Evolutionary conservation across 805 yeast genomes (phyloP), one percentile per base, ranked within the genome.

Genomic region (Metschnikowia orientalis): DNA sequence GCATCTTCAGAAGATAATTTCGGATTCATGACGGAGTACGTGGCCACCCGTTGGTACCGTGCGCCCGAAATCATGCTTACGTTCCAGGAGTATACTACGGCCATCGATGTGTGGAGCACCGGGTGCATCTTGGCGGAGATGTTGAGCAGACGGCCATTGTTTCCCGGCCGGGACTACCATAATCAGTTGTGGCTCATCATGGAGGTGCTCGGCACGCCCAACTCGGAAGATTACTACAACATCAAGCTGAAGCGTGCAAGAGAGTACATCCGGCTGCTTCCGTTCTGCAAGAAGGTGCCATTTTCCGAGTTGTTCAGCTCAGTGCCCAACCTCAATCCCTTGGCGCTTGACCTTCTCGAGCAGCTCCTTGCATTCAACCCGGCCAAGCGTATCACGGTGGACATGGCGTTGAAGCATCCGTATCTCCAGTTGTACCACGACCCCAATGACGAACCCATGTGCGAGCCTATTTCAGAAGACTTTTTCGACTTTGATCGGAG

Each of bases 31-130:
- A 90, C 97, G 2, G 97, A 90, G 59, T 90, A 90, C 55, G 97
- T 90, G 26, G 97, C 97, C 7, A 90, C 97, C 3, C 69, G 97
- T 45, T 90, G 97, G 97, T 90, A 90, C 59, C 70, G 97, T 36
- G 97, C 97, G 1, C 97, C 97, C 0, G 97, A 90, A 51, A 88
- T 90, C 55, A 90, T 90, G 97, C 71, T 90, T 30, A 87, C 95
- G 9, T 87, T 89, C 50, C 90, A 88, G 43, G 86, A 83, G 50
- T 90, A 90, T 62, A 84, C 96, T 16, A 84, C 90, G 23, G 96
- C 96, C 21, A 90, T 90, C 51, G 97, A 90, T 59, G 78, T 90
- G 19, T 90, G 97, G 97, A 82, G 95, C 2, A 95, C 88, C 14
- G 97, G 97, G 4, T 90, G 97, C 60, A 90, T 90, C 23, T 65